phyloP scores from a whole-genome alignment of 306 rosid genomes.

The Quercus mongolica region DNA sequence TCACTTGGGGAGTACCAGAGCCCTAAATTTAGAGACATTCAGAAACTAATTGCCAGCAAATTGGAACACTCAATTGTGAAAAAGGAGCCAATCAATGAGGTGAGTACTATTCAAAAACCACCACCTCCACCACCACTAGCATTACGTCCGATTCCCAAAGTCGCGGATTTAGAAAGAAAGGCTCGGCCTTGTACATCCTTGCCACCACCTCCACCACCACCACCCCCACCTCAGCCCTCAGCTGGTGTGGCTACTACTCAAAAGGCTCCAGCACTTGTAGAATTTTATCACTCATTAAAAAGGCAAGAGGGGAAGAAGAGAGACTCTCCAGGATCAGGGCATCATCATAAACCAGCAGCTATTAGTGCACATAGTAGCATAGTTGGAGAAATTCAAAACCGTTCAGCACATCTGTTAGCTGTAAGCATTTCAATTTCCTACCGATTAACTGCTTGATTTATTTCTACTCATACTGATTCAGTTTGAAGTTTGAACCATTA shows the following conservation, averaged over 20 bases:
- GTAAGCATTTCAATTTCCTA: slow-evolving; percentile 44
- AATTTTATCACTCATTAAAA: slow-evolving; percentile 52
- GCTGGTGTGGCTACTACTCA: slow-evolving; percentile 37
- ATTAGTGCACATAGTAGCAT: slow-evolving; percentile 76
- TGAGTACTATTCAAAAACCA: slow-evolving; percentile 27
- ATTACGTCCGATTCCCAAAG: slow-evolving; percentile 24
- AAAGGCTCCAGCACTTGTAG: slow-evolving; percentile 50
- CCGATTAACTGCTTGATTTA: slow-evolving; percentile 11
- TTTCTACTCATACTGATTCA: slow-evolving; percentile 8
- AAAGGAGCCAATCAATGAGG: slow-evolving; percentile 39
- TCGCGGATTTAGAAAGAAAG: slow-evolving; percentile 29
- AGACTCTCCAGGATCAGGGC: slow-evolving; percentile 35
- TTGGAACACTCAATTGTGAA: slow-evolving; percentile 47
- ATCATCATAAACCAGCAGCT: slow-evolving; percentile 41
- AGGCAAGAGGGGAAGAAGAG: slow-evolving; percentile 58
- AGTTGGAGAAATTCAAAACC: slow-evolving; percentile 93
- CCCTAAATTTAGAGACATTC: slow-evolving; percentile 63
- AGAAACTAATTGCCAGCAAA: slow-evolving; percentile 75
- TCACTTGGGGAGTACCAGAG: slow-evolving; percentile 47
- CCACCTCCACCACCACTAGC: slow-evolving; percentile 27
- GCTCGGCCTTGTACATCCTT: slow-evolving; percentile 31
- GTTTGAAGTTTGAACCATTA: slow-evolving; percentile 11
- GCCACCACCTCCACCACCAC: slow-evolving; percentile 51
- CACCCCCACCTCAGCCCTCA: slow-evolving; percentile 42
- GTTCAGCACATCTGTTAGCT: slow-evolving; percentile 88